Conservation (phyloP, 805 yeast species). For the Candida sonorensis region DNA sequence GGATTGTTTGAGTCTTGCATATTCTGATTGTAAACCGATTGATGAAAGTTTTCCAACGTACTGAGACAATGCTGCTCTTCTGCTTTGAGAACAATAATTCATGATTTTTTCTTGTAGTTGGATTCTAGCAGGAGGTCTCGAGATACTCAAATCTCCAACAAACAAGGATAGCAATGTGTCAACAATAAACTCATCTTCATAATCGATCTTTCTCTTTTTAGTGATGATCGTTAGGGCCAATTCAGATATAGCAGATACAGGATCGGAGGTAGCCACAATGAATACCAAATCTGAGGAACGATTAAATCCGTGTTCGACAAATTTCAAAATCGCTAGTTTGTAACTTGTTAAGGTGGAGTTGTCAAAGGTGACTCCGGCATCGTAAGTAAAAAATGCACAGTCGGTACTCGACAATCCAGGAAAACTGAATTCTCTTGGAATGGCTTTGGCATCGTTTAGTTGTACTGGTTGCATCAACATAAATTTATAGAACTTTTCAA, state of each 20-base stretch:
- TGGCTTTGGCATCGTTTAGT: slow-evolving; percentile 27
- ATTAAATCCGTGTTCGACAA: slow-evolving; percentile 38
- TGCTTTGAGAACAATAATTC: slow-evolving; percentile 42
- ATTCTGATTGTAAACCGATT: slow-evolving; percentile 53
- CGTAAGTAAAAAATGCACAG: slow-evolving; percentile 54
- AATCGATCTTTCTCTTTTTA: slow-evolving; percentile 45
- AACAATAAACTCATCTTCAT: slow-evolving; percentile 42
- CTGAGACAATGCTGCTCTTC: slow-evolving; percentile 37
- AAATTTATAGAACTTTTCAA: slow-evolving; percentile 45
- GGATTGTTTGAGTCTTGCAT: slow-evolving; percentile 44
- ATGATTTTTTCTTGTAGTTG: slow-evolving; percentile 53
- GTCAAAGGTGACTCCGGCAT: slow-evolving; percentile 59
- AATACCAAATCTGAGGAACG: slow-evolving; percentile 32
- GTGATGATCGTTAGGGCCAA: slow-evolving; percentile 40
- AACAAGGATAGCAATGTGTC: slow-evolving; percentile 40
- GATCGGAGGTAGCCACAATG: slow-evolving; percentile 59
- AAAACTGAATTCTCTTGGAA: slow-evolving; percentile 39
- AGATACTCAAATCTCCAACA: slow-evolving; percentile 36
- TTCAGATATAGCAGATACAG: slow-evolving; percentile 49
- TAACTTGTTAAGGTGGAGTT: slow-evolving; percentile 36
- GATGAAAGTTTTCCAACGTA: slow-evolving; percentile 44
- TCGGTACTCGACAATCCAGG: slow-evolving; percentile 63
- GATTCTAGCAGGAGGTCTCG: slow-evolving; percentile 46
- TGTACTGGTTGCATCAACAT: slow-evolving; percentile 48
- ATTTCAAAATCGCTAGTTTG: slow-evolving; percentile 35